These are phyloP conservation scores for Yamadazyma takamatsuzukensis DNA, from an alignment of 805 yeast species.

Conservation along the genomic window DNA sequence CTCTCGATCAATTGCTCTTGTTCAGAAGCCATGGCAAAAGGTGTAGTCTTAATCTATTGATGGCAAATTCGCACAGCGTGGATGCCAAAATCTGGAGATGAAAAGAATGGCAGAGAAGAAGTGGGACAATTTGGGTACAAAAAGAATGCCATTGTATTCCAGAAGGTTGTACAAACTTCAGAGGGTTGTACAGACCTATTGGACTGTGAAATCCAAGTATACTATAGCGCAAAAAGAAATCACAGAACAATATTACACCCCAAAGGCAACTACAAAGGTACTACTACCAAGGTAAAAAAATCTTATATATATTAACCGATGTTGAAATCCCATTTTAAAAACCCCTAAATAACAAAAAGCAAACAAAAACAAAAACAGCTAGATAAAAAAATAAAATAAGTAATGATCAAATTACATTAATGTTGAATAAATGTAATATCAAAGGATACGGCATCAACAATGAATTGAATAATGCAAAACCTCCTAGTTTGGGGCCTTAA, in stretches of 20 bases:
- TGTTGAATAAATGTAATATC: conserved; percentile 47
- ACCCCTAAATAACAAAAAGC: conserved; percentile 24
- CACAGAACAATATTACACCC: too few species aligned
- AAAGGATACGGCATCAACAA: conserved; percentile 34
- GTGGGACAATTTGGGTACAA: too few species aligned
- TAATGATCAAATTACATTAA: conserved; percentile 35
- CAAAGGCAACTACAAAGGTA: too few species aligned
- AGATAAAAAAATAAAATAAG: conserved; percentile 6
- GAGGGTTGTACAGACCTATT: too few species aligned
- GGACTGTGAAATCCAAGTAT: too few species aligned
- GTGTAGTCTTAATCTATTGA: not conserved
- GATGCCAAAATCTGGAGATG: too few species aligned
- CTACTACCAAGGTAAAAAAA: conserved; percentile 3
- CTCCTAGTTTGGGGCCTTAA: conserved; percentile 12
- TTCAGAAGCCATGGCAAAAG: conserved; percentile 16
- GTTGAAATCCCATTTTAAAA: conserved; percentile 46
- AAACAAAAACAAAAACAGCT: conserved; percentile 11
- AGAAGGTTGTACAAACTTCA: too few species aligned
- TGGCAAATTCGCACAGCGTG: not conserved
- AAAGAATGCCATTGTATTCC: too few species aligned
- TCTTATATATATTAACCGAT: conserved; percentile 30
- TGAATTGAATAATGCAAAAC: conserved; percentile 40
- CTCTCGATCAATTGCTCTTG: conserved; percentile 25
- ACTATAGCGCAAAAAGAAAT: too few species aligned
- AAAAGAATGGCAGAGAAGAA: too few species aligned